Base-by-base conservation (phyloP, 768 basidiomycete genomes). In the Rhodotorula babjevae region DNA sequence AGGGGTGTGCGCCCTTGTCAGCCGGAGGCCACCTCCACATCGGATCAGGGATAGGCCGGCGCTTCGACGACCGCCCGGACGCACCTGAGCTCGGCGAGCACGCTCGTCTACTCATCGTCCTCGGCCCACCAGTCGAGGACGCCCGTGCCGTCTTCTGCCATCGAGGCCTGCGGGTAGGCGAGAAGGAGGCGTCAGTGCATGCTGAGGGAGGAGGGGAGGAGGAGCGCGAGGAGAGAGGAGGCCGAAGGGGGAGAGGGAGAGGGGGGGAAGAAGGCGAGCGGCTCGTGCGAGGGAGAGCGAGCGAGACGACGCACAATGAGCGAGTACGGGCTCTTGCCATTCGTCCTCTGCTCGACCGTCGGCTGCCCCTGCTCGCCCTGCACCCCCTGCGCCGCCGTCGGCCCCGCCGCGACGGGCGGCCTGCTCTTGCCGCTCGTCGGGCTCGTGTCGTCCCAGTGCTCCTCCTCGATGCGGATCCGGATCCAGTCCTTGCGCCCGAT, bases 121-220 rank as follows among this genome's bases (percentile, higher is more conserved):
- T 66, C 80, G 2, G 76, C 78, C 82, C 82, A 83, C 83, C 83
- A 83, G 6, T 78, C 79, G 12, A 81, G 73, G 3, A 81, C 73
- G 14, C 83, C 83, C 25, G 82, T 71, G 0, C 83, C 83, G 40
- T 80, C 78, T 61, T 83, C 82, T 4, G 79, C 77, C 62, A 83
- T 82, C 19, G 82, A 81, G 10, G 77, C 80, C 82, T 82, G 72
- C 25, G 7, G 10, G 46, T 46, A n/a, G 27, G 67, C 31, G 14
- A 40, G 27, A 31, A 31, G 36, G 5, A 36, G 36, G 36, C 3
- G 25, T 11, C 27, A 44, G 40, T 15, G 15, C 29, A 42, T 9
- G 23, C 25, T 12, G 7, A 16, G 15, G 3, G 16, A 0, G n/a
- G 16, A 42, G 49, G 9, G 7, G 18, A 55, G 40, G 46, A n/a